A percentile compares a stretch with the other conserved stretches of the same genome.
phyloP scores from a whole-genome alignment of 2,329 filamentous ascomycete species.

The Pyrenophora teres region DNA sequence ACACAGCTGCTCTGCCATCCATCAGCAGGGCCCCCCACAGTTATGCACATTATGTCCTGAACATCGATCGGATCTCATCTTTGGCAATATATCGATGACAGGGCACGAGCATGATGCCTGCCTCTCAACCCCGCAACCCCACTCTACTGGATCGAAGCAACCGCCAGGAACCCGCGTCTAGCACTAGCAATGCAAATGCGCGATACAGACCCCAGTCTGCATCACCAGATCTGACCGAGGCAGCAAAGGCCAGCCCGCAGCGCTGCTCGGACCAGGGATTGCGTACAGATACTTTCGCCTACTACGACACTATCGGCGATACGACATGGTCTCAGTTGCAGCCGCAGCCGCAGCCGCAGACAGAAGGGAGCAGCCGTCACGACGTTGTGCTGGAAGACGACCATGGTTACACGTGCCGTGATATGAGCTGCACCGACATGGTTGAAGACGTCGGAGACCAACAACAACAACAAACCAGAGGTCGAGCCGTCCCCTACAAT shows the following conservation, averaged over 20 bases:
- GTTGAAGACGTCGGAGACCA: conserved; percentile 12
- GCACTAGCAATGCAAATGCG: conserved; percentile 11
- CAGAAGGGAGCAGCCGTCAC: conserved; percentile 6
- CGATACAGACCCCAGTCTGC: conserved; percentile 17
- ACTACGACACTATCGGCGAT: conserved; percentile 25
- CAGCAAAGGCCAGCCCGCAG: conserved; percentile 5
- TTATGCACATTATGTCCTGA: conserved; percentile 16
- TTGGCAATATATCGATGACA: conserved; percentile 14
- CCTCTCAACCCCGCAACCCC: conserved; percentile 3
- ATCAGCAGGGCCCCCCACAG: background rate
- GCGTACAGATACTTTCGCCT: conserved; percentile 25
- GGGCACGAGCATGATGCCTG: conserved; percentile 11
- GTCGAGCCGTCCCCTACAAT: conserved; percentile 30
- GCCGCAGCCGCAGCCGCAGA: background rate
- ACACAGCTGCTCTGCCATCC: background rate
- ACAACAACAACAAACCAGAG: conserved; percentile 24
- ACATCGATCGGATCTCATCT: conserved; percentile 17
- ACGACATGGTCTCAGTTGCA: conserved; percentile 6
- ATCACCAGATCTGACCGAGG: conserved; percentile 9
- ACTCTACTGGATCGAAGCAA: conserved; percentile 17
- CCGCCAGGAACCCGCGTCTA: conserved; percentile 9
- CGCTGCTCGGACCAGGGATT: conserved; percentile 9
- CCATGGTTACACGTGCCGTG: conserved; percentile 19
- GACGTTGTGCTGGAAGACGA: conserved; percentile 1
- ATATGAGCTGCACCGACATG: conserved; percentile 5